These are phyloP conservation scores for Monosporascus sp. DNA, from an alignment of 2,329 filamentous ascomycete genomes.

Conservation along the genomic window DNA sequence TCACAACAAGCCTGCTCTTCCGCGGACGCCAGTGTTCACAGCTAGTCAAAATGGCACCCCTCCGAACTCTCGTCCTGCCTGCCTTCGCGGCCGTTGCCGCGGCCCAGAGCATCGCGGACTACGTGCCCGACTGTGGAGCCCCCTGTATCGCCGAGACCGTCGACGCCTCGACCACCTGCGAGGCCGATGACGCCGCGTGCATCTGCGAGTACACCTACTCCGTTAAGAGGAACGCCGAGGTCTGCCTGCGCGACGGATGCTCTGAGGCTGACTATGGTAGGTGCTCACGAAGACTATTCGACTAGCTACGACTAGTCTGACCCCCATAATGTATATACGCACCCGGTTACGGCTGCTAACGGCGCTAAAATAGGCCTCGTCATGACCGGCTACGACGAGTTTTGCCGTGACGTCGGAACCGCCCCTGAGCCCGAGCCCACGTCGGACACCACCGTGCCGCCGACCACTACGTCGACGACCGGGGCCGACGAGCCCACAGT, in stretches of 20 bases:
- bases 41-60: slow-evolving; percentile 18
- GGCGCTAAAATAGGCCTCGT: slow-evolving; percentile 13
- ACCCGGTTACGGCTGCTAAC: not conserved
- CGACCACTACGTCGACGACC: not conserved
- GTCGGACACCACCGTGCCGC: not conserved
- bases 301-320: not conserved
- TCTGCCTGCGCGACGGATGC: slow-evolving; percentile 22
- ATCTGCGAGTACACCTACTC: slow-evolving; percentile 23
- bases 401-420: slow-evolving; percentile 18
- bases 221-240: slow-evolving; percentile 23
- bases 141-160: slow-evolving; percentile 18
- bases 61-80: slow-evolving; percentile 18
- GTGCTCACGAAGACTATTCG: not conserved
- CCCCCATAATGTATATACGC: not conserved
- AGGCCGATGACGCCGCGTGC: slow-evolving; percentile 18
- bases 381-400: slow-evolving; percentile 22
- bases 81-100: slow-evolving; percentile 17
- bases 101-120: slow-evolving; percentile 21
- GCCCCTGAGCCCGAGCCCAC: not conserved
- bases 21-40: too few species aligned
- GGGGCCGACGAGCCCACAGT: not conserved
- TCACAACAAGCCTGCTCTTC: not conserved
- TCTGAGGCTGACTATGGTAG: slow-evolving; percentile 23
- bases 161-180: slow-evolving; percentile 20
- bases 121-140: slow-evolving; percentile 20